Conservation (phyloP, 1,284 basidiomycete genomes). For the Moniliella sp. region DNA sequence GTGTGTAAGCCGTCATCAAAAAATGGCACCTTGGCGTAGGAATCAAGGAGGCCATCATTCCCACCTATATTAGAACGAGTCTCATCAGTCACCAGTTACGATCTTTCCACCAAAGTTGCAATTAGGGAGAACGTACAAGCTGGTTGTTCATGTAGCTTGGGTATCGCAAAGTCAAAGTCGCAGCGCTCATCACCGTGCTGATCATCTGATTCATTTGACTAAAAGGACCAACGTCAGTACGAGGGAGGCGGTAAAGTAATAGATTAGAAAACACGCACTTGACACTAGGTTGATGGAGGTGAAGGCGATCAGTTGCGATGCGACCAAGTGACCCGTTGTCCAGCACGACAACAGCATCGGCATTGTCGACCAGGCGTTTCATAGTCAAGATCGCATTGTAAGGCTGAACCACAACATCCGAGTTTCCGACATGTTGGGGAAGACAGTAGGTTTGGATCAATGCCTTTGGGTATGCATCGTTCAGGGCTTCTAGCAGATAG, state of each 20-base stretch:
- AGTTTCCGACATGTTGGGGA: conserved; percentile 45
- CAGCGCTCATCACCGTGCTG: conserved; percentile 45
- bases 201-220: conserved; percentile 39
- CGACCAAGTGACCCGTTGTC: conserved; percentile 84
- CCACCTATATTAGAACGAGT: conserved; percentile 39
- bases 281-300: conserved; percentile 72
- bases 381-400: conserved; percentile 88
- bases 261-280: conserved; percentile 47
- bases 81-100: neutral
- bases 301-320: conserved; percentile 72
- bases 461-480: conserved; percentile 96
- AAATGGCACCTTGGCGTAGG: conserved; percentile 98
- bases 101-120: conserved; percentile 1
- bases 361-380: conserved; percentile 81
- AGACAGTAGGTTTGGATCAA: conserved; percentile 97
- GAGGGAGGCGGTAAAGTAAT: neutral
- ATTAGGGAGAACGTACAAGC: conserved; percentile 21
- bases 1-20: conserved; percentile 97
- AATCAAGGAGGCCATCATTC: conserved; percentile 86
- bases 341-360: conserved; percentile 86
- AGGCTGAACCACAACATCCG: conserved; percentile 53
- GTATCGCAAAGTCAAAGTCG: conserved; percentile 86
- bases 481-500: conserved; percentile 78
- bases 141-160: conserved; percentile 99
- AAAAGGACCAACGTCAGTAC: conserved; percentile 3